Percentiles rank a stretch among this genome's conserved stretches.
Conservation (phyloP, 2,329 filamentous ascomycete species). For the Pseudogymnoascus sp. region DNA sequence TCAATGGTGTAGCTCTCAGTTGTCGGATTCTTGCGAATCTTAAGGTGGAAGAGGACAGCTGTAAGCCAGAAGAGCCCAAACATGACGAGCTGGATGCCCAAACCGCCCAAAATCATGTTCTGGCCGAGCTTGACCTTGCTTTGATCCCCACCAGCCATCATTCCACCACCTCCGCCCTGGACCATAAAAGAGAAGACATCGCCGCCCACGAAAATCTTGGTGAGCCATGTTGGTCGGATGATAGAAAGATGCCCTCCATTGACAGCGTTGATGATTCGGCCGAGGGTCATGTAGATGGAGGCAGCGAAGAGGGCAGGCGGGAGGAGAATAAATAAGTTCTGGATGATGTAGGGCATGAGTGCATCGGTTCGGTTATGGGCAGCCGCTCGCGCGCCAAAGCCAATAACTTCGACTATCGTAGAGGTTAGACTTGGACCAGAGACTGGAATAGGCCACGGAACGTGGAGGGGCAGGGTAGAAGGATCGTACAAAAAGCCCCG, state of each 20-base stretch:
- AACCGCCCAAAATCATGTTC: slow-evolving; percentile 49
- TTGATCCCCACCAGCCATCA: slow-evolving; percentile 30
- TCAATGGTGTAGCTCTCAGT: slow-evolving; percentile 12
- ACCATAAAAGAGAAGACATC: slow-evolving; percentile 49
- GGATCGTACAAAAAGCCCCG: slow-evolving; percentile 35
- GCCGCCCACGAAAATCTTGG: slow-evolving; percentile 49
- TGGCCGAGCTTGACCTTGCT: slow-evolving; percentile 36
- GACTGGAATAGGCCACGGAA: not conserved
- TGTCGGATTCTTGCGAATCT: slow-evolving; percentile 19
- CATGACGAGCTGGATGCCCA: slow-evolving; percentile 51
- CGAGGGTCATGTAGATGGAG: slow-evolving; percentile 29
- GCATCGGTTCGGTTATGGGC: slow-evolving; percentile 33
- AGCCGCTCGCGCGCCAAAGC: slow-evolving; percentile 26
- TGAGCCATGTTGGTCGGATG: slow-evolving; percentile 40
- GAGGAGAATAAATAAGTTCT: slow-evolving; percentile 27
- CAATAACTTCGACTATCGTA: slow-evolving; percentile 21
- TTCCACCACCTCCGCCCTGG: slow-evolving; percentile 41
- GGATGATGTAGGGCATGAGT: slow-evolving; percentile 30
- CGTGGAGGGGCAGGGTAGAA: slow-evolving; percentile 13
- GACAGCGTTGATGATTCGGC: slow-evolving; percentile 23
- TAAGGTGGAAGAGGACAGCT: slow-evolving; percentile 29
- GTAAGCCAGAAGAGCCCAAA: slow-evolving; percentile 51
- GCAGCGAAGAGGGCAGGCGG: slow-evolving; percentile 30
- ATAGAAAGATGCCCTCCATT: slow-evolving; percentile 35
- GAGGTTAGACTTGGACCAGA: slow-evolving; percentile 14